Percentiles rank a stretch among this genome's conserved stretches.
These are phyloP conservation scores for Lupinus albus DNA, from an alignment of 306 rosid species.

Conservation along the genomic window DNA sequence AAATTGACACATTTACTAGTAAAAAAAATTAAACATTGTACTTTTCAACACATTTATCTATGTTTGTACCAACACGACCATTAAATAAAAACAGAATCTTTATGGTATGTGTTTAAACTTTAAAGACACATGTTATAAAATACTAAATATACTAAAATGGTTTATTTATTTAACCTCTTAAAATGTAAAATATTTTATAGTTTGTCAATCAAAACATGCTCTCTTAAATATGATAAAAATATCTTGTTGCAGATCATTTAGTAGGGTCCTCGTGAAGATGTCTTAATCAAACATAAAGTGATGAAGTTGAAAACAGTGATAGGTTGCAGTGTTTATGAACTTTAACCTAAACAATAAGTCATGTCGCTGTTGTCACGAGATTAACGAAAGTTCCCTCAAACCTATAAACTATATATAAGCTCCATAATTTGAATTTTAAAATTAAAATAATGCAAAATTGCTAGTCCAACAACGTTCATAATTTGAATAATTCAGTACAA, in stretches of 20 bases:
- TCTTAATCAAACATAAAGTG: conserved; percentile 37
- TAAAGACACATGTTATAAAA: too few relatives aligned
- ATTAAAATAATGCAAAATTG: conserved; percentile 32
- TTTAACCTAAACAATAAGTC: conserved; percentile 66
- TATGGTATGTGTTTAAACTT: too few relatives aligned
- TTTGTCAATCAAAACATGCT: too few relatives aligned
- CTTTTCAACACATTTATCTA: too few relatives aligned
- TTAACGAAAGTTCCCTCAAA: conserved; percentile 50
- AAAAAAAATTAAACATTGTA: too few relatives aligned
- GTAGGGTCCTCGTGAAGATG: conserved; percentile 1
- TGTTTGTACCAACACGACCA: too few relatives aligned
- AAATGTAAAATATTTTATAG: too few relatives aligned
- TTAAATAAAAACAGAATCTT: too few relatives aligned
- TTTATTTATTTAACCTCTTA: too few relatives aligned
- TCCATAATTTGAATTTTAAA: conserved; percentile 12
- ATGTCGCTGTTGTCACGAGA: conserved; percentile 70
- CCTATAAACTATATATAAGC: conserved; percentile 1
- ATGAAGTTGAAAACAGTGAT: conserved; percentile 41
- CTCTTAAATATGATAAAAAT: too few relatives aligned
- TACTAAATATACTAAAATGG: too few relatives aligned
- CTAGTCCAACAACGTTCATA: conserved; percentile 21
- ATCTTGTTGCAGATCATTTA: not conserved
- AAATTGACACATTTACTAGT: too few relatives aligned
- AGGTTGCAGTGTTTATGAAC: conserved; percentile 37
- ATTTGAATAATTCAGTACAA: conserved; percentile 21